Base-by-base conservation (phyloP, 352 stramenopile species). In the Globisporangium perplexum region DNA sequence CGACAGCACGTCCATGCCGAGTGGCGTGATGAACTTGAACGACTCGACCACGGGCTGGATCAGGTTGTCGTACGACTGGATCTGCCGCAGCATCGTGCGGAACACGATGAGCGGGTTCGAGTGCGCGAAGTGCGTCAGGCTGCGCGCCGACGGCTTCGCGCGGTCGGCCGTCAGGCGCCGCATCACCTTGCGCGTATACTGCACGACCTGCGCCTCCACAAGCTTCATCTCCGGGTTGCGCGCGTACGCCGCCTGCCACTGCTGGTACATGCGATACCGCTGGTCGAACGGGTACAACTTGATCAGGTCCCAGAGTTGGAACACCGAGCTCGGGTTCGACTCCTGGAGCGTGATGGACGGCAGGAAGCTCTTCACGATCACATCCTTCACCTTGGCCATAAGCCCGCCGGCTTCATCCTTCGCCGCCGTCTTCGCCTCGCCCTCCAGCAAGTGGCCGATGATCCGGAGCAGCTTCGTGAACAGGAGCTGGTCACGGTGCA, bases 31-130 rank as follows among this genome's bases (percentile, higher is more conserved):
- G 60, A 96, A 98, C 56, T 96, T 93, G 64, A 98, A 93, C n/a
- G 85, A 89, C 57, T 98, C 93, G 7, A 98, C 92, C 54, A 98
- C 95, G 15, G 96, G 91, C 58, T 96, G 76, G 50, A 98, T 98
- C 55, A 98, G 69, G 63, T 98, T 98, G 55, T 98, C 95, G 61
- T 98, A 98, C 66, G 91, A 97, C 67, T 98, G 93, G 66, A 98
- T 97, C 66, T 98, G 92, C 46, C 82, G 83, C 26, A 98, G 67
- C 75, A 98, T 98, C 15, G 90, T 96, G 22, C 81, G 86, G 58
- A 98, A 98, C 15, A 98, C 90, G 14, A 98, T 86, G 23, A 98
- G 66, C 20, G 95, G 95, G 69, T 98, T 98, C 33, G 82, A 93
- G 57, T 98, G 91, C 6, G 90, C 89, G 23, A 94, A 82, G 53